Conservation (phyloP, 768 basidiomycete species). For the Strobilomyces dryophilus region DNA sequence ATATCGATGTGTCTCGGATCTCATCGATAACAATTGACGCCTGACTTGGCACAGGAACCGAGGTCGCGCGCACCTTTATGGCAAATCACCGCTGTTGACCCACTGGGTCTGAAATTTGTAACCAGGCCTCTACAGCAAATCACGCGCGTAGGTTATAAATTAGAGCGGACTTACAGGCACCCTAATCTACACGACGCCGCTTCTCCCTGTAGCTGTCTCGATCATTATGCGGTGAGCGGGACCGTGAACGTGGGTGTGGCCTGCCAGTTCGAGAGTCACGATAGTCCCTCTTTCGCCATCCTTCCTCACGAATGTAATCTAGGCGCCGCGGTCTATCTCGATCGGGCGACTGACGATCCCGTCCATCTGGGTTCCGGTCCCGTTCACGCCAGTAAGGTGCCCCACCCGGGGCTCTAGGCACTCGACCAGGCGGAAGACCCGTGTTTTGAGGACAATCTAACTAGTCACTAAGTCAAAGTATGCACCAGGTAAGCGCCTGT, state of each 20-base stretch:
- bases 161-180: slow-evolving; percentile 17
- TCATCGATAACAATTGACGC: slow-evolving; percentile 19
- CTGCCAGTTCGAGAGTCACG: slow-evolving; percentile 17
- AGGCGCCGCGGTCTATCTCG: slow-evolving; percentile 22
- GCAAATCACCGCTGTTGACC: background rate
- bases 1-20: slow-evolving; percentile 8
- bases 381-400: slow-evolving; percentile 37
- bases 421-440: slow-evolving; percentile 31
- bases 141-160: background rate
- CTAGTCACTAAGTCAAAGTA: slow-evolving; percentile 6
- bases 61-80: background rate
- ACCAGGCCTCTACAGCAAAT: background rate
- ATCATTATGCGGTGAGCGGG: slow-evolving; percentile 31
- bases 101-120: background rate
- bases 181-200: slow-evolving; percentile 52
- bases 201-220: slow-evolving; percentile 43
- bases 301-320: slow-evolving; percentile 21
- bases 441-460: slow-evolving; percentile 52
- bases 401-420: slow-evolving; percentile 32
- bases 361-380: slow-evolving; percentile 18
- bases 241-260: slow-evolving; percentile 28
- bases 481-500: background rate
- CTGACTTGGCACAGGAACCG: slow-evolving; percentile 2
- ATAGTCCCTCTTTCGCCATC: slow-evolving; percentile 18
- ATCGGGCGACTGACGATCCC: slow-evolving; percentile 23